These are phyloP conservation scores for Boletus rubropictus DNA, from an alignment of 768 basidiomycete genomes.

Conservation along the genomic window DNA sequence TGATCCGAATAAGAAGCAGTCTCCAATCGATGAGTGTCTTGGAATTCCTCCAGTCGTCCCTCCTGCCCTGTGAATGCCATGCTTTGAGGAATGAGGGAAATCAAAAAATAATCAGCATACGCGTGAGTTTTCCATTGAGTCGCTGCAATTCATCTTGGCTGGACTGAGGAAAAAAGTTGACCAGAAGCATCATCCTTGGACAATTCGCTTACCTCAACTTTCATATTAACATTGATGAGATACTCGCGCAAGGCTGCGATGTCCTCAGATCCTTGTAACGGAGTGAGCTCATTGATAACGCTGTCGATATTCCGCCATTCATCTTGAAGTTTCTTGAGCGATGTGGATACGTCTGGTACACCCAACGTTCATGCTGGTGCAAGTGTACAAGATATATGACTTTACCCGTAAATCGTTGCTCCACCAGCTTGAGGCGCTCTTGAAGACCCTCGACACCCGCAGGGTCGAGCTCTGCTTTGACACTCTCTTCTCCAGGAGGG, in stretches of 20 bases:
- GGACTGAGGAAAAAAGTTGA: conserved; percentile 36
- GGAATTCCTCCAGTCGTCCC: conserved; percentile 75
- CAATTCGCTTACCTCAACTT: conserved; percentile 56
- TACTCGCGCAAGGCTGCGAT: conserved; percentile 65
- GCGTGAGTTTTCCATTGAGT: conserved; percentile 62
- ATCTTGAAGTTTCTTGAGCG: conserved; percentile 69
- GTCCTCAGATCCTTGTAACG: conserved; percentile 62
- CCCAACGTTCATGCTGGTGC: background rate
- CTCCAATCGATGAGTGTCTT: conserved; percentile 78
- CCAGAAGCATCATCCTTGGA: background rate
- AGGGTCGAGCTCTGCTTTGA: background rate
- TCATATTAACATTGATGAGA: conserved; percentile 58
- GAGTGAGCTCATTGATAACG: conserved; percentile 64
- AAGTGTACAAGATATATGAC: background rate
- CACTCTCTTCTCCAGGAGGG: background rate
- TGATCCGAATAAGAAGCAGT: conserved; percentile 71
- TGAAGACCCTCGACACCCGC: conserved; percentile 53
- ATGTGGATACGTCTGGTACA: conserved; percentile 65
- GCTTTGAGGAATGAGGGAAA: background rate
- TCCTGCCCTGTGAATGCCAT: conserved; percentile 60
- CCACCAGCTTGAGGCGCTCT: conserved; percentile 61
- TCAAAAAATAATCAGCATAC: conserved; percentile 41
- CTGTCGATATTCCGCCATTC: conserved; percentile 66
- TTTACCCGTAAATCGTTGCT: conserved; percentile 72
- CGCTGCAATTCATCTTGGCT: conserved; percentile 76